Evolutionary conservation across 305 asterid species (phyloP), one percentile per base, ranked within the genome.

Genomic region (Nicotiana rustica): DNA sequence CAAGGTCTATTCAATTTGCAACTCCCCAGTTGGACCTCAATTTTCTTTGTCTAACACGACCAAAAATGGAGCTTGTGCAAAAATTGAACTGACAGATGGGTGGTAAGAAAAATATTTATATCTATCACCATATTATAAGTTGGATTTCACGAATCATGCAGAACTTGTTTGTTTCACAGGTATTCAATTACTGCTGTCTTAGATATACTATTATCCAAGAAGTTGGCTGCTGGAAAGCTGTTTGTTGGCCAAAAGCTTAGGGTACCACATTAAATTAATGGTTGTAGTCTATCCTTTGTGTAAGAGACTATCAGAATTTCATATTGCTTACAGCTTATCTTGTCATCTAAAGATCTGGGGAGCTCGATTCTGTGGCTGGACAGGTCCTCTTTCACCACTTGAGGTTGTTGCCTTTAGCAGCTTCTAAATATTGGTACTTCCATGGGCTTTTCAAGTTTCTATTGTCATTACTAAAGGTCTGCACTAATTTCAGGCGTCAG

Each of bases 231-330:
- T 69, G 91, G 94, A 82, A 94, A 94, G 87, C 82, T 96, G 89
- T 94, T 94, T 87, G 71, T 94, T 83, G 99, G 99, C 67, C 99
- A 96, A 92, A 96, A 96, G 84, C 93, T 96, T 83, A 92, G 94
- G 91, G 98, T 93, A 94, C 68, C 79, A 15, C 83, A 83, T 81
- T 69, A 71, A 83, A 67, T 88, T 84, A 77, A 52, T 80, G 78
- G 75, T 81, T 81, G 81, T 81, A 19, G 38, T 76, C 68, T 61
- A 77, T 86, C 60, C 82, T 82, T 84, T 71, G 67, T 84, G 61
- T 78, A 83, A 1, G 41, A n/a, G 64, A 33, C 56, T 73, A 83
- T 86, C 88, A 84, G 83, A 85, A 79, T 83, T 67, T 88, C 80
- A 81, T 82, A 83, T 82, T 89, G 86, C 92, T 94, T 81, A 92